phyloP scores from a whole-genome alignment of 371 early-diverging fungal species.

The Sporodiniella umbellata region DNA sequence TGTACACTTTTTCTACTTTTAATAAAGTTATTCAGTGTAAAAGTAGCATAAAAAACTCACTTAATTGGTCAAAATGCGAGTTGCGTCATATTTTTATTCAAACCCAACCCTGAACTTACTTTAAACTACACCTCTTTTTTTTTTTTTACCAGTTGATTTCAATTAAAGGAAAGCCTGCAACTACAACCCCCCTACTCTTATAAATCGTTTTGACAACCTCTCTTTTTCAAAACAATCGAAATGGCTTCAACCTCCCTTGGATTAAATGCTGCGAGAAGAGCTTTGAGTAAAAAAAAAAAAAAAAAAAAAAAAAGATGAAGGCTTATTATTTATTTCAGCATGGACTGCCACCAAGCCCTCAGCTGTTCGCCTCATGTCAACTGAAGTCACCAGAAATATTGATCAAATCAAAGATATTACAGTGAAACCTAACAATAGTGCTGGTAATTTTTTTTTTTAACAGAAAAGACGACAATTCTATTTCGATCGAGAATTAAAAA shows the following conservation, averaged over 20 bases:
- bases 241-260: conserved; percentile 46
- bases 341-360: conserved; percentile 28
- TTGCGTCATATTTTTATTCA: neutral
- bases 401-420: conserved; percentile 48
- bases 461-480: neutral
- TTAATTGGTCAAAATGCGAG: neutral
- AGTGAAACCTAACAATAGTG: conserved; percentile 47
- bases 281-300: conserved; percentile 35
- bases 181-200: conserved; percentile 38
- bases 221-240: conserved; percentile 3
- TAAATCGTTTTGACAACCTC: neutral
- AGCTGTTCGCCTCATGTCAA: conserved; percentile 41
- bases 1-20: no score
- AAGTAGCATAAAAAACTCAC: no score
- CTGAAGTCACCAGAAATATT: conserved; percentile 45
- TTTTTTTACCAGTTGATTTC: no score
- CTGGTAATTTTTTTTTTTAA: no score
- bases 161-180: neutral
- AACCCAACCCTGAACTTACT: neutral
- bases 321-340: conserved; percentile 1
- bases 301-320: neutral
- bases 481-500: neutral
- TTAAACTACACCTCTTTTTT: neutral
- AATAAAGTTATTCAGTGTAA: no score
- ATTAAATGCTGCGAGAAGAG: conserved; percentile 47